phyloP scores from a whole-genome alignment of 2,329 filamentous ascomycete genomes.

The Fusarium sp. region DNA sequence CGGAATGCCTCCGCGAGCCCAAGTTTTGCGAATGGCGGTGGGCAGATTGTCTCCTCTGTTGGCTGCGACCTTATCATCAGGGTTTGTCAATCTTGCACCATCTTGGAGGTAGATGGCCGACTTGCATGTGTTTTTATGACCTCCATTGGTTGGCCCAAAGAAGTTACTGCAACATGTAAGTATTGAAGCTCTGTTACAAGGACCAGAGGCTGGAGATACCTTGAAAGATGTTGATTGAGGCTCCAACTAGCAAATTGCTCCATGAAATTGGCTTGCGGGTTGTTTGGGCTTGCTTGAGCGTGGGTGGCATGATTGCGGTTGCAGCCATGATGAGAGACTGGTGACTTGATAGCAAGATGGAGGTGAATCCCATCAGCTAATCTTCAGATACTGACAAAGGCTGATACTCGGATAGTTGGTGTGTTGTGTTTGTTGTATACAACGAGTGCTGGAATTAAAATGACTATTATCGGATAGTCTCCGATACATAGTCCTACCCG shows the following conservation, averaged over 20 bases:
- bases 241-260: background rate
- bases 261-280: background rate
- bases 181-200: background rate
- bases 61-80: background rate
- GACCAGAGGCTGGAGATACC: background rate
- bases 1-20: background rate
- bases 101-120: background rate
- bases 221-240: background rate
- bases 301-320: background rate
- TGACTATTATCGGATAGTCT: background rate
- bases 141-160: background rate
- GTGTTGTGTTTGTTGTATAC: no score
- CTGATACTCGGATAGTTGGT: background rate
- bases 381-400: background rate
- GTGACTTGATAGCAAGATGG: background rate
- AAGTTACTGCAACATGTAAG: background rate
- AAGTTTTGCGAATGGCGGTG: background rate
- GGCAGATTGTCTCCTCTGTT: background rate
- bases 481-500: background rate
- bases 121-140: conserved; percentile 1
- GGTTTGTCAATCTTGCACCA: background rate
- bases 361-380: background rate
- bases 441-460: background rate
- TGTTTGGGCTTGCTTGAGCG: background rate
- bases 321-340: background rate